Evolutionary conservation across 192 early-diverging fungal genomes (phyloP), one percentile per base, ranked within the genome.

Genomic region (Pilobolus umbonatus): DNA sequence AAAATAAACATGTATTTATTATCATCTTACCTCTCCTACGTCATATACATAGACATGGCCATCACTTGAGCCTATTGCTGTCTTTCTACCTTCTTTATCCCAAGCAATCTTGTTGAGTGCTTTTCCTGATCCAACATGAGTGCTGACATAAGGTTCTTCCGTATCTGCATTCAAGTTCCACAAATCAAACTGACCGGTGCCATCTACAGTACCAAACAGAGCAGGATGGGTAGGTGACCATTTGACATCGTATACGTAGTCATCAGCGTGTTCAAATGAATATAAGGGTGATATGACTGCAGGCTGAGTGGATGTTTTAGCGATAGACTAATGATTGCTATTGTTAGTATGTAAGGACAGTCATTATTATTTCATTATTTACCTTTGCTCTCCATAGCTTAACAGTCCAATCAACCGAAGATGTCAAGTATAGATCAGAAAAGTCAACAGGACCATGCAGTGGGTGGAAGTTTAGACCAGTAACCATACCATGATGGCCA

Each of bases 181-280:
- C 44, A 99, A 64, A 58, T 90, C 86, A 71, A 99, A 85, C 54
- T 83, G 81, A 6, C 96, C 97, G 0, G 77, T 83, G 7, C 94
- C 97, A 63, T 98, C 94, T 2, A 91, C 93, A 1, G 85, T 80
- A 15, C 85, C 95, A 79, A 99, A 98, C 30, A 98, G 58, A 0
- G 95, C 84, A 6, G 97, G 97, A 67, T 98, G 95, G n/a, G 79
- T 75, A 2, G 97, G 96, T 17, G 92, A 95, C 97, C 97, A 99
- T 67, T 89, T 87, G 11, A 92, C 96, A 69, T 99, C 97, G 68
- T 89, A 95, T 19, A 99, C 95, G 70, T 96, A 98, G 75, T 99
- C 96, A 65, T 94, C 88, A 8, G 91, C 81, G 22, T 87, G 81
- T 47, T 97, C 92, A 69, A 99, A 98, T 8, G 89, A 90, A 64